phyloP scores from a whole-genome alignment of 2,329 filamentous ascomycete genomes.

The Ceratocystis alfenasii region DNA sequence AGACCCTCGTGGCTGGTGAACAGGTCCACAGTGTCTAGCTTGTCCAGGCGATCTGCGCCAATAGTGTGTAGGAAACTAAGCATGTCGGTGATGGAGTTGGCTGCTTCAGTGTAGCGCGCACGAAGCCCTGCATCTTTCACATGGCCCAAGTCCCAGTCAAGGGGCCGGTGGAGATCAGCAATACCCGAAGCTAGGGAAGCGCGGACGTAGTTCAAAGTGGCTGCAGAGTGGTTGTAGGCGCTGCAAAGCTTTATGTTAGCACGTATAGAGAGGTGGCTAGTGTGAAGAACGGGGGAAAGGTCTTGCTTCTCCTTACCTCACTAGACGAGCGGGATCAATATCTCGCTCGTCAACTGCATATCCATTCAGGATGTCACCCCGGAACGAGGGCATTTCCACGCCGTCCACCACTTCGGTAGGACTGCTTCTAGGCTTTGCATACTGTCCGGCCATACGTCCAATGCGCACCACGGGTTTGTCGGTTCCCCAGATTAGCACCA shows the following conservation, averaged over 20 bases:
- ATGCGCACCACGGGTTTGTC: conserved; percentile 80
- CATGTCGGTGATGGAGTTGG: conserved; percentile 76
- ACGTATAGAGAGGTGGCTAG: background rate
- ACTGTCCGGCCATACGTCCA: conserved; percentile 92
- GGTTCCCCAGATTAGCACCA: conserved; percentile 84
- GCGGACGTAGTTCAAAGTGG: conserved; percentile 86
- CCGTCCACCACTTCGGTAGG: conserved; percentile 74
- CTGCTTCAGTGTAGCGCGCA: conserved; percentile 73
- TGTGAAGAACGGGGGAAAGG: background rate
- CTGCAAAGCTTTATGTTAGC: conserved; percentile 30
- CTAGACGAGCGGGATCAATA: conserved; percentile 71
- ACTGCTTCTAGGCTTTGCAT: conserved; percentile 86
- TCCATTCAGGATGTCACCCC: conserved; percentile 92
- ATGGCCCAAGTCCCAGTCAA: conserved; percentile 92
- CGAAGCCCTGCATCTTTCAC: conserved; percentile 74
- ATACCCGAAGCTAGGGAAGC: conserved; percentile 75
- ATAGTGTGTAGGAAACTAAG: conserved; percentile 90
- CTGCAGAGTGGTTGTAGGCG: conserved; percentile 91
- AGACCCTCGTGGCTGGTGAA: conserved; percentile 94
- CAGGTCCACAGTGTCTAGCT: conserved; percentile 83
- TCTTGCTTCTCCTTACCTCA: conserved; percentile 39
- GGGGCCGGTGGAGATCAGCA: conserved; percentile 81
- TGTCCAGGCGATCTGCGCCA: conserved; percentile 71
- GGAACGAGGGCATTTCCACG: conserved; percentile 73
- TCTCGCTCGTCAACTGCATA: conserved; percentile 62